Evolutionary conservation across 1,284 basidiomycete species (phyloP).

Genomic region (Baeospora myosura): DNA sequence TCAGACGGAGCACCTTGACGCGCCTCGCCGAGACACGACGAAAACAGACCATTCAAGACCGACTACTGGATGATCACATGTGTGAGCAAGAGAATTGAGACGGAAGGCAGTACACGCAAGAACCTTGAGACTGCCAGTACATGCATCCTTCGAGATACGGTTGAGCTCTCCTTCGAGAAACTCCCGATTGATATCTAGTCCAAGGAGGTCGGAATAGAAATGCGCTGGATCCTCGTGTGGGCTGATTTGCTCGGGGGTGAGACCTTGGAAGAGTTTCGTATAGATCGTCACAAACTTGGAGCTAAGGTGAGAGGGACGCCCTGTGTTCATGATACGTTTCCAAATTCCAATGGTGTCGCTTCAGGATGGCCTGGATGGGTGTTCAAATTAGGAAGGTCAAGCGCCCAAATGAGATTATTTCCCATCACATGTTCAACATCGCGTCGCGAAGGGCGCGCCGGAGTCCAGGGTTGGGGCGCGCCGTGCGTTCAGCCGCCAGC

Average conservation of each 20-base stretch:
- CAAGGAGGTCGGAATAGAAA: conserved; percentile 46
- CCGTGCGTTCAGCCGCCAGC: too few species aligned
- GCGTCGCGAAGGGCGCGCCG: too few species aligned
- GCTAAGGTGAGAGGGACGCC: neutral
- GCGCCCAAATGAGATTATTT: too few species aligned
- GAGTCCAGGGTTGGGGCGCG: too few species aligned
- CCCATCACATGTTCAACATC: too few species aligned
- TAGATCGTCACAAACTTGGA: conserved; percentile 38
- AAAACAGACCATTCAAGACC: conserved; percentile 41
- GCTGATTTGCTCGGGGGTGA: conserved; percentile 30
- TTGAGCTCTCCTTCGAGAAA: conserved; percentile 36
- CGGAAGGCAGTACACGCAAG: conserved; percentile 8
- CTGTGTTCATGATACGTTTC: neutral
- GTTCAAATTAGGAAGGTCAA: too few species aligned
- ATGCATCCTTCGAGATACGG: conserved; percentile 30
- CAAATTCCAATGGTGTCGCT: too few species aligned
- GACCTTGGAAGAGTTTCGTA: conserved; percentile 36
- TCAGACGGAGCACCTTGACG: conserved; percentile 26
- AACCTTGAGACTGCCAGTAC: conserved; percentile 38
- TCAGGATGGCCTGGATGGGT: too few species aligned
- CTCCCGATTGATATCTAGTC: conserved; percentile 40
- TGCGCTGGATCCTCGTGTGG: conserved; percentile 27
- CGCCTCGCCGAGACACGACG: conserved; percentile 33
- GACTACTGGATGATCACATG: conserved; percentile 35
- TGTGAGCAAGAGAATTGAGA: conserved; percentile 1